Evolutionary conservation across 179 eudicot genomes (phyloP).

Genomic region (Spergularia azorica): DNA sequence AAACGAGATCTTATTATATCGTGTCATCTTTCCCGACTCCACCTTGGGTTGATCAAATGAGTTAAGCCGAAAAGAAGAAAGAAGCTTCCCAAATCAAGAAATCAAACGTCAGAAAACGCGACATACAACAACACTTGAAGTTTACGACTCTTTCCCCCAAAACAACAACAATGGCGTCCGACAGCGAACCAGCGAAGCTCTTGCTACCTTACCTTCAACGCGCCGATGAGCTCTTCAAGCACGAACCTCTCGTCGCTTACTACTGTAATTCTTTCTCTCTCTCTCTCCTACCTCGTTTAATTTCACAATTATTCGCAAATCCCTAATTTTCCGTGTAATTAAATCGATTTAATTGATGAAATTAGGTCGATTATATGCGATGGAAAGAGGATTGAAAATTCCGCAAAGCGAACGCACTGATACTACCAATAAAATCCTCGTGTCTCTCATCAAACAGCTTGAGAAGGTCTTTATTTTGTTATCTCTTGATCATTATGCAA

Average conservation of each 20-base stretch:
- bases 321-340: constrained; percentile 6
- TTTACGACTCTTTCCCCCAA: not conserved
- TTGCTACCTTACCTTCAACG: constrained; percentile 92
- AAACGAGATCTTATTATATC: too few relatives aligned
- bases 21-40: too few relatives aligned
- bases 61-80: too few relatives aligned
- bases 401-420: constrained; percentile 79
- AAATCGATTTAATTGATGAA: not conserved
- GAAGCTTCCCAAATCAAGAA: too few relatives aligned
- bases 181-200: constrained; percentile 88
- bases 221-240: constrained; percentile 94
- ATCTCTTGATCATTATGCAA: not conserved
- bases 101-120: too few relatives aligned
- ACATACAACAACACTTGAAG: too few relatives aligned
- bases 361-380: constrained; percentile 94
- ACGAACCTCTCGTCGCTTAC: constrained; percentile 97
- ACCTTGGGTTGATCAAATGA: too few relatives aligned
- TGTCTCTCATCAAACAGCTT: constrained; percentile 91
- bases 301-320: not conserved
- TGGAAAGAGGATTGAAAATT: constrained; percentile 91
- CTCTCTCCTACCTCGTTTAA: not conserved
- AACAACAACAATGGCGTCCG: constrained; percentile 52
- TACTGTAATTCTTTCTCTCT: constrained; percentile 51
- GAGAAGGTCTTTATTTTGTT: constrained; percentile 60
- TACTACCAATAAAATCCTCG: constrained; percentile 70